Evolutionary conservation across 805 yeast species (phyloP).

Genomic region (Limtongia smithiae): DNA sequence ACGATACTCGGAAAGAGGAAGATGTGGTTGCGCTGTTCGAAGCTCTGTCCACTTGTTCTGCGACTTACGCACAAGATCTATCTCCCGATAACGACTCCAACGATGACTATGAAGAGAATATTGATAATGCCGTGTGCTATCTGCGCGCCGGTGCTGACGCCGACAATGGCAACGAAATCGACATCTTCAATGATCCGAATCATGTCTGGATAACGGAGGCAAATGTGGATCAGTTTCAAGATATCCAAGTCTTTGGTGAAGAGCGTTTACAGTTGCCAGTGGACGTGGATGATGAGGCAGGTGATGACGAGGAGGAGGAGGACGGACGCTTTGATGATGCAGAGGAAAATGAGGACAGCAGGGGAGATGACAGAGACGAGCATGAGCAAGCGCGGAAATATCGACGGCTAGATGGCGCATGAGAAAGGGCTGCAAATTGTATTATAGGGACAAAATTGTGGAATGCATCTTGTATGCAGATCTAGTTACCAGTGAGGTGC

Average conservation of each 20-base stretch:
- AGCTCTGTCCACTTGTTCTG: conserved; percentile 11
- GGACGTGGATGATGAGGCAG: neutral
- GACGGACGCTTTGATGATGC: conserved; percentile 1
- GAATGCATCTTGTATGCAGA: no score
- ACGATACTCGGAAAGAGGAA: conserved; percentile 1
- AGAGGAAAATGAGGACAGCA: neutral
- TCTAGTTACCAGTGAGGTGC: no score
- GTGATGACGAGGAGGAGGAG: conserved; percentile 10
- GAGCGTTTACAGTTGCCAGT: conserved; percentile 5
- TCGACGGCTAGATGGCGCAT: no score
- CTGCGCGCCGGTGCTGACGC: conserved; percentile 5
- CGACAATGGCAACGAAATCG: no score
- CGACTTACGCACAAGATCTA: no score
- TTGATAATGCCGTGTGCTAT: neutral
- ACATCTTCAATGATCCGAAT: conserved; percentile 8
- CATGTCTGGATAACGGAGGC: conserved; percentile 27
- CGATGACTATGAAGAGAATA: conserved; percentile 7
- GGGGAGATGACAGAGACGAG: neutral
- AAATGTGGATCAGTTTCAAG: conserved; percentile 24
- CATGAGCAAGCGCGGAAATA: neutral
- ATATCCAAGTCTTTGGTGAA: conserved; percentile 13
- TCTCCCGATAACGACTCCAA: conserved; percentile 1
- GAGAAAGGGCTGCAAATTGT: no score
- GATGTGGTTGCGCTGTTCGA: conserved; percentile 10
- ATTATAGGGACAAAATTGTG: no score